These are phyloP conservation scores for Malassezia pachydermatis DNA, from an alignment of 1,284 basidiomycete species.

Conservation along the genomic window DNA sequence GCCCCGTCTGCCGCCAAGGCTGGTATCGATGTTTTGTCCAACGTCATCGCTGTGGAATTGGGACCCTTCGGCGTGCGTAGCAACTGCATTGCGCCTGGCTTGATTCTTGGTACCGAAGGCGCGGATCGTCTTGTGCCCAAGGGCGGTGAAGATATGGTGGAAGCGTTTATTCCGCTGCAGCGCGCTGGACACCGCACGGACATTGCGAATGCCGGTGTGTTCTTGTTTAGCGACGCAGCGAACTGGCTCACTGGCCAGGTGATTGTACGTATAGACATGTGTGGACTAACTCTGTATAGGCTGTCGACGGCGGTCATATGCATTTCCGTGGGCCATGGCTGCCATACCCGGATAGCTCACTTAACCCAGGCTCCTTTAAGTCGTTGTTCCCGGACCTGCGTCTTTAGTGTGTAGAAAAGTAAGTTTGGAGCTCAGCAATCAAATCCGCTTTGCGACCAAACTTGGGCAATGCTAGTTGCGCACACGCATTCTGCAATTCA, in stretches of 20 bases:
- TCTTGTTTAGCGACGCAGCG: constrained; percentile 79
- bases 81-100: constrained; percentile 79
- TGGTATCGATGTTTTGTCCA: constrained; percentile 74
- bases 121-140: constrained; percentile 60
- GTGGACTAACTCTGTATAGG: not conserved
- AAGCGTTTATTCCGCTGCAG: constrained; percentile 34
- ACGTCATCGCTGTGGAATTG: constrained; percentile 80
- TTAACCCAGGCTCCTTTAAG: constrained; percentile 33
- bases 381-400: constrained; percentile 23
- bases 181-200: constrained; percentile 54
- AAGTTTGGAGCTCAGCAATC: constrained; percentile 22
- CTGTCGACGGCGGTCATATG: constrained; percentile 13
- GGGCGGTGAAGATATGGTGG: constrained; percentile 41
- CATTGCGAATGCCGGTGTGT: constrained; percentile 68
- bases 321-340: constrained; percentile 34
- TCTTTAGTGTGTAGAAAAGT: constrained; percentile 17
- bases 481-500: constrained; percentile 30
- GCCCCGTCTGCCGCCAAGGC: constrained; percentile 94
- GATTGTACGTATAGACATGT: constrained; percentile 15
- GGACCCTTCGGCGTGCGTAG: constrained; percentile 86
- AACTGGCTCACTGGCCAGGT: constrained; percentile 62
- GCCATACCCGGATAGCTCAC: constrained; percentile 35
- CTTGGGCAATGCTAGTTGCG: constrained; percentile 29
- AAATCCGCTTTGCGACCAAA: constrained; percentile 39
- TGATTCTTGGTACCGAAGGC: constrained; percentile 76